Base-by-base conservation (phyloP, 164 flowering plant genomes). In the Tetrastigma voinierianum region DNA sequence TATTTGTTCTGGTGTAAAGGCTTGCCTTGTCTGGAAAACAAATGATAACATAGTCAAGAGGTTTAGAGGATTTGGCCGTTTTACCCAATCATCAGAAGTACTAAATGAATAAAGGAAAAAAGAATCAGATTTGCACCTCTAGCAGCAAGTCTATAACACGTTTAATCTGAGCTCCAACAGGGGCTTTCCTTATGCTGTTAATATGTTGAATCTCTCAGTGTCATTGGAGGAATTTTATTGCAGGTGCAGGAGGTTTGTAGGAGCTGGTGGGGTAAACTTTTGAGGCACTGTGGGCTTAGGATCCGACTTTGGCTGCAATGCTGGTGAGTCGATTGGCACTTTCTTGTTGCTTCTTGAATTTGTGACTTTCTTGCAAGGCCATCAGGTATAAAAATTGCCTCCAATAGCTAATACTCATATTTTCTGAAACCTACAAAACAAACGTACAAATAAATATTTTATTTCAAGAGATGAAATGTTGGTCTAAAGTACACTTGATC, bases 131-230 rank as follows among this genome's bases (percentile, higher is more conserved):
- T 45, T 53, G 24, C 67, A 88, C 93, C 89, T 88, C 87, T 14
- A 73, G 63, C 25, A 88, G 79, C 23, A 85, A 71, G 63, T 83
- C 80, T 40, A 88, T 86, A 12, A 88, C 93, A 68, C 87, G 86
- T 77, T 86, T 88, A 21, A 88, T 83, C 67, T 88, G 93, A 66
- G 90, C 88, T 32, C 93, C 93, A 2, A 79, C 93, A 24, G 93
- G 83, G 20, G 80, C 70, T 72, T 85, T 88, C 40, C 93, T 62
- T 24, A 85, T 81, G 76, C 80, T 85, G 56, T 86, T 82, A 23
- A 88, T 88, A 46, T 82, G 82, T 52, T 88, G 89, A 86, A 88
- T 53, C 87, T 77, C 65, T 84, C 89, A 10, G 91, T 86, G 67
- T 88, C 86, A 80, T 82, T 83, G 3, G 93, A 88, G 70, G 70